Conservation (phyloP, 2,329 filamentous ascomycete species). For the Colletotrichum gloeosporioides region DNA sequence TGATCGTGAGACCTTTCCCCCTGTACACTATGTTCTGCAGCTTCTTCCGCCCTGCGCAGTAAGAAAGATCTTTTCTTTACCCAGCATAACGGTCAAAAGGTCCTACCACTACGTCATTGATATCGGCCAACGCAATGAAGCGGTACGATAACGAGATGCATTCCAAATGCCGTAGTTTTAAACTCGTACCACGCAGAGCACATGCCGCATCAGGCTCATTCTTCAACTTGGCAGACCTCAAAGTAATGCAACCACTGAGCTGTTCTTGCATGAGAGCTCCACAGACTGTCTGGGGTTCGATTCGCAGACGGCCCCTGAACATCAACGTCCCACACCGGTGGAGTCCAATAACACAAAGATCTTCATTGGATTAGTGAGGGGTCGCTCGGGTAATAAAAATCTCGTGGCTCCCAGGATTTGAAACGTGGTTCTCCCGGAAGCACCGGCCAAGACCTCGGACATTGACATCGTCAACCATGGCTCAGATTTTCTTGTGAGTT, state of each 20-base stretch:
- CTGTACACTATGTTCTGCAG: neutral
- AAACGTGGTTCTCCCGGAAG: neutral
- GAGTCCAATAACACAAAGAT: neutral
- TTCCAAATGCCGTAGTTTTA: neutral
- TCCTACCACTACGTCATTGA: neutral
- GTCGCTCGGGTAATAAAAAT: neutral
- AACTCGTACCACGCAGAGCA: neutral
- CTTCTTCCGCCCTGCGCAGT: neutral
- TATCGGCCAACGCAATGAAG: neutral
- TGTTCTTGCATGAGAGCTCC: neutral
- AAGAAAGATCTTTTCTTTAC: neutral
- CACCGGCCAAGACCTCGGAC: neutral
- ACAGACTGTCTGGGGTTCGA: neutral
- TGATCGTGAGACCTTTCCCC: neutral
- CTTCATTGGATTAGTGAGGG: neutral
- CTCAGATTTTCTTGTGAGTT: slow-evolving; percentile 6
- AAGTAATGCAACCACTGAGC: neutral
- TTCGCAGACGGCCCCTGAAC: neutral
- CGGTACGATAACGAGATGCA: neutral
- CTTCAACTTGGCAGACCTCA: neutral
- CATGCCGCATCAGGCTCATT: neutral
- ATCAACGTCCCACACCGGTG: neutral
- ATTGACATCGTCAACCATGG: neutral
- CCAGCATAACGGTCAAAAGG: neutral
- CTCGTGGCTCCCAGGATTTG: neutral